Conservation (phyloP, 2,329 filamentous ascomycete genomes). For the Cytospora mali region DNA sequence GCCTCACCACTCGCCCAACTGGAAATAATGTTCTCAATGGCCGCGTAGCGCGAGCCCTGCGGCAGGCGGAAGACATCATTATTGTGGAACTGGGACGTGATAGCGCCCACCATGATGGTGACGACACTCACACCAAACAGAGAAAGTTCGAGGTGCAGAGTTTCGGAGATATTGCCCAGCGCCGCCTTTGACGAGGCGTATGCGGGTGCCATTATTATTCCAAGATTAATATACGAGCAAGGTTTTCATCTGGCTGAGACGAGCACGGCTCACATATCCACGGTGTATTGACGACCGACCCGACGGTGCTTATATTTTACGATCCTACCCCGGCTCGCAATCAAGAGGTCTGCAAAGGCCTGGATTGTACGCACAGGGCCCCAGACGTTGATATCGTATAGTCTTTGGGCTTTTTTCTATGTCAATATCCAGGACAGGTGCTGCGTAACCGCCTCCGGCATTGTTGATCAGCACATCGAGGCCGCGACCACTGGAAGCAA, state of each 20-base stretch:
- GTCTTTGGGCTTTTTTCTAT: slow-evolving; percentile 31
- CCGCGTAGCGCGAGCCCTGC: slow-evolving; percentile 23
- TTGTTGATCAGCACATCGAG: slow-evolving; percentile 18
- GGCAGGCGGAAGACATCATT: slow-evolving; percentile 21
- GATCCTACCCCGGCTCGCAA: slow-evolving; percentile 34
- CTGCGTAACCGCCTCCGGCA: background rate
- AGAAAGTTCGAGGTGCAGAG: slow-evolving; percentile 35
- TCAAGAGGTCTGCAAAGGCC: slow-evolving; percentile 30
- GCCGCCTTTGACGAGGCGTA: slow-evolving; percentile 30
- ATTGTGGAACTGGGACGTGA: background rate
- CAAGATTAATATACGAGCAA: background rate
- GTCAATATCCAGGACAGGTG: slow-evolving; percentile 33
- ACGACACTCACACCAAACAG: slow-evolving; percentile 35
- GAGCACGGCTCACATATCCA: slow-evolving; percentile 30
- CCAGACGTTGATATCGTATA: slow-evolving; percentile 39
- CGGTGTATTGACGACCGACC: slow-evolving; percentile 33
- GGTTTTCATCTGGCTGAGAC: background rate
- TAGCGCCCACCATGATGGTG: background rate
- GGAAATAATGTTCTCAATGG: slow-evolving; percentile 29
- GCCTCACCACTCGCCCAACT: slow-evolving; percentile 30
- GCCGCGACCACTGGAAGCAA: slow-evolving; percentile 20
- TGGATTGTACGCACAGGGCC: slow-evolving; percentile 30
- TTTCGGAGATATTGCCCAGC: slow-evolving; percentile 31
- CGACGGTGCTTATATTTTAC: slow-evolving; percentile 38
- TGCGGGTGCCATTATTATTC: background rate